Evolutionary conservation across 1,284 basidiomycete genomes (phyloP).

Genomic region (Microbotryum silenes-acaulis): DNA sequence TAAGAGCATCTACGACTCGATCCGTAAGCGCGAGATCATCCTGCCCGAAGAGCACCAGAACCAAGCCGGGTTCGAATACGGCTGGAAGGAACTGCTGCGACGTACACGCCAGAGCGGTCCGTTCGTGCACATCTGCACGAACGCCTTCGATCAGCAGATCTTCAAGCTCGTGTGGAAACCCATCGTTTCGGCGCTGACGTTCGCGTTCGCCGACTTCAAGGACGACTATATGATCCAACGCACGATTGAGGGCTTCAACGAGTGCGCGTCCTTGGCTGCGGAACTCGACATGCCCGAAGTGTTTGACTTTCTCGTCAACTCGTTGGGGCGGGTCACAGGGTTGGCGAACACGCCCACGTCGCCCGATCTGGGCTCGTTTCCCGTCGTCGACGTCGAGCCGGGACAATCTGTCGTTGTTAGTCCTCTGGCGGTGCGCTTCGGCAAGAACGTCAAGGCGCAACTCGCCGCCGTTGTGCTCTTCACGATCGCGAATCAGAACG

Average conservation of each 20-base stretch:
- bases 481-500: conserved; percentile 94
- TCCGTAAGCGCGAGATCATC: conserved; percentile 88
- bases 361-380: conserved; percentile 67
- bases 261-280: conserved; percentile 88
- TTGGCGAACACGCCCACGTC: conserved; percentile 8
- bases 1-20: conserved; percentile 84
- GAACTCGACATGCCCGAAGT: conserved; percentile 86
- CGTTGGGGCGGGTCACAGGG: conserved; percentile 58
- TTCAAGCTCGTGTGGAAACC: conserved; percentile 88
- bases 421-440: conserved; percentile 84
- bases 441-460: conserved; percentile 91
- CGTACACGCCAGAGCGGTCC: conserved; percentile 74
- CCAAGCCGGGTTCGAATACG: conserved; percentile 94
- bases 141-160: conserved; percentile 78
- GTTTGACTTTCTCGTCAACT: conserved; percentile 91
- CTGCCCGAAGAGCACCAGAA: conserved; percentile 98
- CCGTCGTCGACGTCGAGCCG: conserved; percentile 81
- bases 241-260: conserved; percentile 87
- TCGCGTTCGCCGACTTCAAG: conserved; percentile 78
- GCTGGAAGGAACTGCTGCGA: conserved; percentile 90
- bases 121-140: conserved; percentile 62
- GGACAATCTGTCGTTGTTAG: conserved; percentile 82
- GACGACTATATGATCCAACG: conserved; percentile 95
- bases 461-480: conserved; percentile 95
- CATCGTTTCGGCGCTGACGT: conserved; percentile 63